phyloP scores from a whole-genome alignment of 345 rosid species.

The Litchi chinensis region DNA sequence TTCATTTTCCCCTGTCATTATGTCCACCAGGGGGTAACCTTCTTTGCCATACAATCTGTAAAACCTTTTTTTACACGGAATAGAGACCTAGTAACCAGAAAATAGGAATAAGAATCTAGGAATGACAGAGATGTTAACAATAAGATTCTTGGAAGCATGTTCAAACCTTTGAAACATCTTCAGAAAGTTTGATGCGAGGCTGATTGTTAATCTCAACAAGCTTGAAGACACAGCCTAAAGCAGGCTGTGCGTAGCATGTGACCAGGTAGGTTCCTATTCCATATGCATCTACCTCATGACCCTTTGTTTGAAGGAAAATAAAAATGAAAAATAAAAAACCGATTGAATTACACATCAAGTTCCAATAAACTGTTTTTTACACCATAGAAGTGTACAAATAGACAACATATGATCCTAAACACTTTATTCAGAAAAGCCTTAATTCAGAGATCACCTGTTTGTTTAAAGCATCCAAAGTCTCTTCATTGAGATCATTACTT shows the following conservation, averaged over 20 bases:
- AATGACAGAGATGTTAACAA: neutral
- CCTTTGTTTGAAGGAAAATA: slow-evolving; percentile 39
- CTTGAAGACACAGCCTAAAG: slow-evolving; percentile 96
- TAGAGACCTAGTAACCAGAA: slow-evolving; percentile 62
- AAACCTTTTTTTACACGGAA: slow-evolving; percentile 84
- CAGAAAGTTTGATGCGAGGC: slow-evolving; percentile 98
- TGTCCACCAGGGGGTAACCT: slow-evolving; percentile 93
- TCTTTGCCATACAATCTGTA: slow-evolving; percentile 85
- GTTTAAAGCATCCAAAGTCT: slow-evolving; percentile 91
- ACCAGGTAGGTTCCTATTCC: slow-evolving; percentile 95
- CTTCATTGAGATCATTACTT: slow-evolving; percentile 95
- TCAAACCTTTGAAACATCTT: slow-evolving; percentile 92
- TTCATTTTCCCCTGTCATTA: slow-evolving; percentile 92
- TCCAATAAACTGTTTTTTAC: neutral
- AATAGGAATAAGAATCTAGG: slow-evolving; percentile 14
- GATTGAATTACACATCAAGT: slow-evolving; percentile 12
- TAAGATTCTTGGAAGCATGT: slow-evolving; percentile 7
- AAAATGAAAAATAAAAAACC: neutral
- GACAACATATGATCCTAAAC: neutral
- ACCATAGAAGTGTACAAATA: neutral
- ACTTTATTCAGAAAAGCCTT: neutral
- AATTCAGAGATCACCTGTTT: slow-evolving; percentile 63
- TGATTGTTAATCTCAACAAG: slow-evolving; percentile 90
- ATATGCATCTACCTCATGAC: slow-evolving; percentile 91
- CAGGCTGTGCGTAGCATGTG: slow-evolving; percentile 94